phyloP scores from a whole-genome alignment of 2,329 filamentous ascomycete species.

The Venturia carpophila region DNA sequence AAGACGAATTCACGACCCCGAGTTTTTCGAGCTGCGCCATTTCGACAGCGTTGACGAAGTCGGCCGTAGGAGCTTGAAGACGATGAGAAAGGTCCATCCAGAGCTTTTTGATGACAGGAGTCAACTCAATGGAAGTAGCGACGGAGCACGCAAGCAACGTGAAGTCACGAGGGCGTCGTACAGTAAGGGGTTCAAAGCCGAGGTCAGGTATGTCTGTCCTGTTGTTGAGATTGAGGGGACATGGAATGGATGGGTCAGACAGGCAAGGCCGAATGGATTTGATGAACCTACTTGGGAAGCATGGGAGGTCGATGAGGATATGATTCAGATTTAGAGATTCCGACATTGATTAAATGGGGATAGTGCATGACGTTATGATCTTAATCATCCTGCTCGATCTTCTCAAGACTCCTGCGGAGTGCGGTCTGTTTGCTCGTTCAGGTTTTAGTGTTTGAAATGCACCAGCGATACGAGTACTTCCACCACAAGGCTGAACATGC shows the following conservation, averaged over 20 bases:
- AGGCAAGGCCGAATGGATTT: conserved; percentile 45
- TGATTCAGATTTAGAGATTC: conserved; percentile 20
- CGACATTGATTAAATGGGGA: not conserved
- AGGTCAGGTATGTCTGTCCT: conserved; percentile 43
- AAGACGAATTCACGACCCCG: conserved; percentile 40
- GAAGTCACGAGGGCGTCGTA: conserved; percentile 29
- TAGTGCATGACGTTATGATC: too few relatives aligned
- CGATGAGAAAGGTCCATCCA: conserved; percentile 46
- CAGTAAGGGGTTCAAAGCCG: conserved; percentile 35
- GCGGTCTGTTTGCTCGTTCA: too few relatives aligned
- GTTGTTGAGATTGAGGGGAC: conserved; percentile 41
- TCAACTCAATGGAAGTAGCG: conserved; percentile 13
- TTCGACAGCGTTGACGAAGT: conserved; percentile 59
- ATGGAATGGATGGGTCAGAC: conserved; percentile 42
- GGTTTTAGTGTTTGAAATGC: too few relatives aligned
- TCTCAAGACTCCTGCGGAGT: too few relatives aligned
- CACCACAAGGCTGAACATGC: too few relatives aligned
- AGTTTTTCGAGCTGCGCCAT: conserved; percentile 52
- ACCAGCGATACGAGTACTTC: too few relatives aligned
- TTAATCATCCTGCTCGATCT: too few relatives aligned
- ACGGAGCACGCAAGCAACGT: not conserved
- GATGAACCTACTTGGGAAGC: conserved; percentile 43
- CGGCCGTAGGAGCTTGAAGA: conserved; percentile 50
- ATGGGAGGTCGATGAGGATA: conserved; percentile 36
- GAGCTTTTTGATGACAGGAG: conserved; percentile 41